A percentile compares a stretch with the other conserved stretches of the same genome.
Conservation (phyloP, 148 eudicot genomes). For the Diospyros kaki region DNA sequence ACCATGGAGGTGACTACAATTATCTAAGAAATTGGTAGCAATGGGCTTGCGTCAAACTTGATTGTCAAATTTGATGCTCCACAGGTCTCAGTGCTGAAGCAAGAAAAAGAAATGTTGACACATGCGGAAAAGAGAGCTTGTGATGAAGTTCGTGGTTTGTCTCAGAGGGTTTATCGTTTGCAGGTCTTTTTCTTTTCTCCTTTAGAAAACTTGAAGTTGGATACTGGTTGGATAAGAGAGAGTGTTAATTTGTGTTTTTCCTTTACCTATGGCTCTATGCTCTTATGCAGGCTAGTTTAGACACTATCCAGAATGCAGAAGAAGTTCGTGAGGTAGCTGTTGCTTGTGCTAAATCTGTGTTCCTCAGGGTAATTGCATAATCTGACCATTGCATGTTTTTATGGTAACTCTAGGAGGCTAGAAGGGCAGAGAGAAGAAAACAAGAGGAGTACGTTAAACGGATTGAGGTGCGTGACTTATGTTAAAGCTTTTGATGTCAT, state of each 20-base stretch:
- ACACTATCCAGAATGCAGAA: constrained; percentile 71
- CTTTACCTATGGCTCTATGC: constrained; percentile 6
- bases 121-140: constrained; percentile 85
- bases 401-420: constrained; percentile 48
- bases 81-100: constrained; percentile 60
- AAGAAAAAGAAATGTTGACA: constrained; percentile 73
- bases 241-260: background rate
- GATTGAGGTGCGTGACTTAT: constrained; percentile 48
- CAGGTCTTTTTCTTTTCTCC: constrained; percentile 41
- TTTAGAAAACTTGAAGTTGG: background rate
- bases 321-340: constrained; percentile 63
- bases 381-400: background rate
- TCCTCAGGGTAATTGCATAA: background rate
- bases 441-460: constrained; percentile 63
- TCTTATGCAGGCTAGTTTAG: constrained; percentile 57
- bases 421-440: constrained; percentile 69
- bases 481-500: background rate
- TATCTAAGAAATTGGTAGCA: constrained; percentile 1
- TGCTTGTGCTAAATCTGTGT: background rate
- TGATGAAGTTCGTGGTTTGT: constrained; percentile 81
- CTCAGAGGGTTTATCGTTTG: constrained; percentile 71
- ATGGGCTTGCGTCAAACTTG: background rate
- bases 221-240: background rate
- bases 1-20: constrained; percentile 55
- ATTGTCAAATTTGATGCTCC: background rate